Percentiles rank a stretch among this genome's conserved stretches.
Conservation (phyloP, 768 basidiomycete species). For the Leucocoprinus leucothites region DNA sequence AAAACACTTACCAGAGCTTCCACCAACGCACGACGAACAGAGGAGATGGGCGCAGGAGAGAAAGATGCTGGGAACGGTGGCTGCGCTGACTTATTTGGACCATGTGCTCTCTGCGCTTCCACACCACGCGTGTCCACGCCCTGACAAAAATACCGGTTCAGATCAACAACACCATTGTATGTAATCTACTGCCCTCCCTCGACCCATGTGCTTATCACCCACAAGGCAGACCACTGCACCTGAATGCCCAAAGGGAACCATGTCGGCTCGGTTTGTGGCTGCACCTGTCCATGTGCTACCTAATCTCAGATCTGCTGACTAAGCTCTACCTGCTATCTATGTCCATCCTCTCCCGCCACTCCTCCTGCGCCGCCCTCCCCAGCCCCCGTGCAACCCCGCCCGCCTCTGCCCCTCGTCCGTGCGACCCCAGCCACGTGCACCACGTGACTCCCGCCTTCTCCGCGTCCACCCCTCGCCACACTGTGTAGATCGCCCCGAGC, state of each 20-base stretch:
- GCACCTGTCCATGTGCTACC: slow-evolving; percentile 12
- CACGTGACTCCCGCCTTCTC: slow-evolving; percentile 39
- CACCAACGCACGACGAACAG: slow-evolving; percentile 17
- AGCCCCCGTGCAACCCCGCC: slow-evolving; percentile 31
- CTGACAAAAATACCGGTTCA: slow-evolving; percentile 9
- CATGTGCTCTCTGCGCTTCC: slow-evolving; percentile 21
- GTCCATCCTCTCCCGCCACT: slow-evolving; percentile 23
- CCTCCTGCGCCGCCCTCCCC: slow-evolving; percentile 21
- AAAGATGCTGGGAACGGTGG: slow-evolving; percentile 21
- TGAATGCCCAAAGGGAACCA: background rate
- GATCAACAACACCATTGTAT: slow-evolving; percentile 11
- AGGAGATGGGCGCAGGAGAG: slow-evolving; percentile 23
- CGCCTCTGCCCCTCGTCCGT: slow-evolving; percentile 39
- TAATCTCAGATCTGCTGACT: slow-evolving; percentile 7
- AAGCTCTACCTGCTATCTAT: background rate
- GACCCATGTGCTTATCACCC: slow-evolving; percentile 3
- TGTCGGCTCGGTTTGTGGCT: slow-evolving; percentile 1
- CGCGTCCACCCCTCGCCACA: slow-evolving; percentile 38
- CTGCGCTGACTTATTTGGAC: slow-evolving; percentile 20
- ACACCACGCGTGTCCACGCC: slow-evolving; percentile 11
- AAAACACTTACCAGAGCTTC: slow-evolving; percentile 11
- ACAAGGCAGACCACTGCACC: background rate
- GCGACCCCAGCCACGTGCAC: slow-evolving; percentile 44
- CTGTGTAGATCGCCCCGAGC: slow-evolving; percentile 34
- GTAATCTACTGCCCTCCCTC: slow-evolving; percentile 11